Evolutionary conservation across 352 stramenopile species (phyloP).

Genomic region (Phytopythium mirpurense): DNA sequence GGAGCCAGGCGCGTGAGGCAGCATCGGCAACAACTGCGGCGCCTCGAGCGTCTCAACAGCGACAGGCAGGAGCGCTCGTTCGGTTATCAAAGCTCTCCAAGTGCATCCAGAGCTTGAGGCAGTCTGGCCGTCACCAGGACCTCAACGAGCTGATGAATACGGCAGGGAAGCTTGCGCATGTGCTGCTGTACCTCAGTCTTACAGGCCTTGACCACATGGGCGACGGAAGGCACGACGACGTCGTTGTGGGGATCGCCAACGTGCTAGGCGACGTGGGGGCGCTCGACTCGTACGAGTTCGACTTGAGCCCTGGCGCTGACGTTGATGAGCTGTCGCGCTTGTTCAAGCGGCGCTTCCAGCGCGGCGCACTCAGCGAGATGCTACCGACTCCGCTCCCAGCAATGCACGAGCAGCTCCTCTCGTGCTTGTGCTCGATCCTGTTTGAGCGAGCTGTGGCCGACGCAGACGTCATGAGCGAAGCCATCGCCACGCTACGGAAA

Average conservation of each 20-base stretch:
- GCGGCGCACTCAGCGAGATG: constrained; percentile 45
- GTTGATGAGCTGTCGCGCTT: constrained; percentile 41
- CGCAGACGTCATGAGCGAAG: constrained; percentile 34
- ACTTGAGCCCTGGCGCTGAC: constrained; percentile 53
- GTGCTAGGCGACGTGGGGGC: constrained; percentile 61
- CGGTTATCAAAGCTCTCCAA: constrained; percentile 19
- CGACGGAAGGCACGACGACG: constrained; percentile 6
- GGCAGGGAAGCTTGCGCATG: constrained; percentile 37
- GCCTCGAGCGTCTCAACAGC: background rate
- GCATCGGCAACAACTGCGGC: background rate
- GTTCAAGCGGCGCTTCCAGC: constrained; percentile 52
- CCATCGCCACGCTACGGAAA: constrained; percentile 39
- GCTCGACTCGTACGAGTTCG: constrained; percentile 49
- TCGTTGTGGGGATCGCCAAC: constrained; percentile 37
- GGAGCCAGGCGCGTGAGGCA: background rate
- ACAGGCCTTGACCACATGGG: constrained; percentile 13
- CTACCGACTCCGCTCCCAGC: constrained; percentile 33
- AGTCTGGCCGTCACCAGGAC: constrained; percentile 9
- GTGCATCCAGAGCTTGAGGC: constrained; percentile 23
- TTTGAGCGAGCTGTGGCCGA: constrained; percentile 38
- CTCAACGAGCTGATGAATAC: constrained; percentile 13
- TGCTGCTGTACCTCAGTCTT: constrained; percentile 47
- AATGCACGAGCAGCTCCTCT: constrained; percentile 63
- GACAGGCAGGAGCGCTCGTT: constrained; percentile 13
- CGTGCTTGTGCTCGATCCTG: constrained; percentile 57